These are phyloP conservation scores for Filobasidium floriforme DNA, from an alignment of 768 basidiomycete genomes.

Conservation along the genomic window DNA sequence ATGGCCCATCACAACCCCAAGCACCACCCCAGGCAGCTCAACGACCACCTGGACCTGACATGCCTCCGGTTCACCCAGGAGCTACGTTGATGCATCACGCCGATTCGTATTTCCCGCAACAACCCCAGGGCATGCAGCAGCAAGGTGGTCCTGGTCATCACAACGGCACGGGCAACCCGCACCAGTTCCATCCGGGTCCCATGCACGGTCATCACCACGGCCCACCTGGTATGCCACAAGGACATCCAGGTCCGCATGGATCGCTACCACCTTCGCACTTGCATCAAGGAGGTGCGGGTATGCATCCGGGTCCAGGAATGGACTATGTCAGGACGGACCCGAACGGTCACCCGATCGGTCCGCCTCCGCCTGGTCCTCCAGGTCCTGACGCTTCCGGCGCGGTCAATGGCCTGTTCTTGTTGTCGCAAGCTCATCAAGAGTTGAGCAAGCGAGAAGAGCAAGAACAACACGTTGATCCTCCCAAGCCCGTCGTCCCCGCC, in stretches of 20 bases:
- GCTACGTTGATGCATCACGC: constrained; percentile 4
- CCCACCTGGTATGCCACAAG: neutral
- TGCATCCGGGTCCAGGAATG: neutral
- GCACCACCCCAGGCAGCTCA: neutral
- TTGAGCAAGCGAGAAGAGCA: constrained; percentile 86
- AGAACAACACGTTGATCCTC: constrained; percentile 46
- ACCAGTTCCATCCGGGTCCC: constrained; percentile 1
- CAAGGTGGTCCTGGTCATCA: neutral
- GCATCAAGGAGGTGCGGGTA: constrained; percentile 3
- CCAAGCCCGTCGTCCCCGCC: neutral
- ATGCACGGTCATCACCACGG: constrained; percentile 12
- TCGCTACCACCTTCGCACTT: constrained; percentile 21
- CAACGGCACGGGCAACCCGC: constrained; percentile 2
- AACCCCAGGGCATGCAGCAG: neutral
- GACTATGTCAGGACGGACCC: neutral
- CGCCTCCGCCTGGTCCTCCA: neutral
- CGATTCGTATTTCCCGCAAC: constrained; percentile 18
- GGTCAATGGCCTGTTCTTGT: constrained; percentile 85
- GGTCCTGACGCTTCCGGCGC: constrained; percentile 45
- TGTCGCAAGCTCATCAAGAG: constrained; percentile 92
- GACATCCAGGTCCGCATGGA: constrained; percentile 14
- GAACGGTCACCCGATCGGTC: constrained; percentile 1
- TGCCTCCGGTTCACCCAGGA: neutral
- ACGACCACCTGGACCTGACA: neutral
- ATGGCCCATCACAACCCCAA: neutral